Conservation (phyloP, 179 eudicot genomes). For the Corrigiola litoralis region DNA sequence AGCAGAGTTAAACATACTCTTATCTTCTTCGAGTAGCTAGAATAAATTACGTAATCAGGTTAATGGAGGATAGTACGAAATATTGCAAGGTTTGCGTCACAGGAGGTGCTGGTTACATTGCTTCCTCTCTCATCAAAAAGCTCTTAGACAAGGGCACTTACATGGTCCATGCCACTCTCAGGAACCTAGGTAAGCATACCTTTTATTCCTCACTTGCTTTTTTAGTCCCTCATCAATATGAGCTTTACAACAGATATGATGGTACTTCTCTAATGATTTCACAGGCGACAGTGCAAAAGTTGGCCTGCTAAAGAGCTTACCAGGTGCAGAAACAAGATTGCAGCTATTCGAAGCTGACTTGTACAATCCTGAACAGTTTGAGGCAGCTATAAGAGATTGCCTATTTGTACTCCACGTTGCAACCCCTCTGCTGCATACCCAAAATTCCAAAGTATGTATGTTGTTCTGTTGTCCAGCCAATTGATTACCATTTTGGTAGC, state of each 20-base stretch:
- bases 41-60: too few relatives aligned
- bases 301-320: slow-evolving; percentile 30
- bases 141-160: slow-evolving; percentile 39
- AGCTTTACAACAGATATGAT: background rate
- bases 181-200: slow-evolving; percentile 27
- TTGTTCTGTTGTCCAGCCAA: too few relatives aligned
- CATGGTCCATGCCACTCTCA: slow-evolving; percentile 51
- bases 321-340: slow-evolving; percentile 39
- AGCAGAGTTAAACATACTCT: too few relatives aligned
- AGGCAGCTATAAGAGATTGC: slow-evolving; percentile 44
- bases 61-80: background rate
- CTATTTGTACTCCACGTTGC: slow-evolving; percentile 55
- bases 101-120: slow-evolving; percentile 47
- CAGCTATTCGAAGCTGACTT: slow-evolving; percentile 54
- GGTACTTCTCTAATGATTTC: background rate
- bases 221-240: background rate
- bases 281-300: slow-evolving; percentile 43
- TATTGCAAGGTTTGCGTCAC: slow-evolving; percentile 50
- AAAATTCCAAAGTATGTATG: slow-evolving; percentile 28
- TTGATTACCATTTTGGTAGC: too few relatives aligned
- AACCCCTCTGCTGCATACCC: slow-evolving; percentile 30
- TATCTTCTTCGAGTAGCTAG: too few relatives aligned
- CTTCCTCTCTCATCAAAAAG: slow-evolving; percentile 40
- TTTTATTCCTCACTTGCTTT: too few relatives aligned
- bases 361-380: slow-evolving; percentile 38